phyloP scores from a whole-genome alignment of 208 protist genomes.

The Trypanosoma grayi region DNA sequence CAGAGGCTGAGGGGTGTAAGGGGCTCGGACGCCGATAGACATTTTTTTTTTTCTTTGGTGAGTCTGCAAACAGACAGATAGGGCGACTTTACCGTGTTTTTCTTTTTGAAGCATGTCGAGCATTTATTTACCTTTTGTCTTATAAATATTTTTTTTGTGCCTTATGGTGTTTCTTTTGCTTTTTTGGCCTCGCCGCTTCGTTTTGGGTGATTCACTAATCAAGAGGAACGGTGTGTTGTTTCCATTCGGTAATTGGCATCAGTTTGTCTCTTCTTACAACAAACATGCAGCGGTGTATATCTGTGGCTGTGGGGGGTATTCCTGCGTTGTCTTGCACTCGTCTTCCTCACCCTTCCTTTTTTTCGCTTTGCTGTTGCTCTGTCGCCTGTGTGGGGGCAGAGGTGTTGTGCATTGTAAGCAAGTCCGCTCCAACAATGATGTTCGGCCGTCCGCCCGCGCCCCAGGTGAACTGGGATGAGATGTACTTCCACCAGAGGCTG shows the following conservation, averaged over 20 bases:
- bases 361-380: too few species aligned
- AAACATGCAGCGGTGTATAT: too few species aligned
- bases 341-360: too few species aligned
- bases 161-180: background rate
- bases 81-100: too few species aligned
- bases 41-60: conserved; percentile 14
- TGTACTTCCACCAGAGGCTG: conserved; percentile 87
- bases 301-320: too few species aligned
- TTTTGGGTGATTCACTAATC: background rate
- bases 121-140: too few species aligned
- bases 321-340: too few species aligned
- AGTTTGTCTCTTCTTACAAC: too few species aligned
- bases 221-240: background rate
- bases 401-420: background rate
- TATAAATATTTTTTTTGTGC: background rate
- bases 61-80: background rate
- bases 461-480: conserved; percentile 75
- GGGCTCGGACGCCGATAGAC: background rate
- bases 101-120: too few species aligned
- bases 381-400: background rate
- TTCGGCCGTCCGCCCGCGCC: conserved; percentile 61
- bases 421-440: conserved; percentile 35
- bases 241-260: too few species aligned
- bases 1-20: background rate
- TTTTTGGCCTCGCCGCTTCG: background rate